Evolutionary conservation across 768 basidiomycete species (phyloP), one percentile per base, ranked within the genome.

Genomic region (Rhodotorula graminis): DNA sequence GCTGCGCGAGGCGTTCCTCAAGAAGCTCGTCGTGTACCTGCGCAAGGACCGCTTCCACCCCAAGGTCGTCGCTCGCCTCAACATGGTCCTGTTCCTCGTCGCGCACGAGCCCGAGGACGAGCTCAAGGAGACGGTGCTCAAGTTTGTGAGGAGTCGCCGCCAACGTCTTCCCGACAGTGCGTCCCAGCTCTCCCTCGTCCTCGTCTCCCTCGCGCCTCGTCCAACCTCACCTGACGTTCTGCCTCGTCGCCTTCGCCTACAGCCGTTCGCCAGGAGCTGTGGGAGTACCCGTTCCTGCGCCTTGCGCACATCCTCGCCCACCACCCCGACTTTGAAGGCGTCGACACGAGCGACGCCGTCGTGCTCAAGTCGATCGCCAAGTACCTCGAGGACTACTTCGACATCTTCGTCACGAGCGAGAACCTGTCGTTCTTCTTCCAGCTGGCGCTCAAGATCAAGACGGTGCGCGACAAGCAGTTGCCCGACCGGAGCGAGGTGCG

Each of bases 61-160:
- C 10, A 6, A 9, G 6, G 37, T 93, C 5, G 84, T 87, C 25
- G 81, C 88, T 2, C 85, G 87, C 29, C 94, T 89, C 82, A 92
- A 93, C 79, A 83, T 90, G 58, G 86, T 96, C 68, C 89, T 91
- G 11, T 93, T 96, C 83, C 82, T 99, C 58, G 88, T 90, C 0
- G 89, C 93, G 1, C 89, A 92, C 77, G 96, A 99, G 80, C 94
- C 94, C 0, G 95, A 97, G 72, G 80, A 81, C 33, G 94, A 97
- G 70, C 49, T 76, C 47, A 50, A 56, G 31, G n/a, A 31, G 42
- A 53, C 55, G 21, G 67, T 75, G n/a, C n/a, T 69, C 29, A 2
- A 46, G n/a, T 63, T 64, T 50, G 50, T 56, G 37, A 55, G n/a
- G 57, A 0, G 31, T 2, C 9, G 31, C 0, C 9, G 63, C 15